Evolutionary conservation across 1,139 yeast species (phyloP), one percentile per base, ranked within the genome.

Genomic region (Debaryomyces sp.): DNA sequence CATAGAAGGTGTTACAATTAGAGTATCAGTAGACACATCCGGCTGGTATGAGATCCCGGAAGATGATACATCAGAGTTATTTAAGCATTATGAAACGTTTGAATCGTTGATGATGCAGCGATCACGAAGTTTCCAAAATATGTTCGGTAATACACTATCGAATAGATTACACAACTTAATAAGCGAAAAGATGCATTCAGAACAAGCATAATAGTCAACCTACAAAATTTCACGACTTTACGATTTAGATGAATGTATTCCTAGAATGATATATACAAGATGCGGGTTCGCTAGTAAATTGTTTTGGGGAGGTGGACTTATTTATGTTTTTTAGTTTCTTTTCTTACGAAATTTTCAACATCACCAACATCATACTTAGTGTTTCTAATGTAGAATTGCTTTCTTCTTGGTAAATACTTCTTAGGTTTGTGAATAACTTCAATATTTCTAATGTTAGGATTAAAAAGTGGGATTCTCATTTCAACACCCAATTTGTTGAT

Each of bases 381-480:
- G 68, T 82, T 87, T 72, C 97, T 86, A 63, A 91, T 88, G 69
- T 89, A 91, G 76, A 85, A 90, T 57, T 89, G 94, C 76, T 89
- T 90, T 70, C 83, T 81, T 80, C 96, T 81, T 22, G 77, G 65
- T 76, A 84, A 80, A 70, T 88, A 85, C 62, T 77, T 78, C 57
- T 78, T 76, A 24, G 96, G 92, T 66, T 84, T 85, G 68, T 88
- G 79, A 56, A 91, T 68, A 34, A 89, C 66, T 66, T 91, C 97
- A 50, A 91, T 76, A 67, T 86, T 81, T 56, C 84, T 81, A 51
- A 91, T 77, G 47, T 81, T 77, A 22, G 97, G 97, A 55, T 86
- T 88, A 74, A 78, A 91, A 33, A 91, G 70, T 26, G 92, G 92
- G 48, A 89, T 81, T 55, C 94, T 77, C 55, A 86, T 72, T 63